Percentiles rank a stretch among this genome's conserved stretches.
These are phyloP conservation scores for Trichocladium antarcticum DNA, from an alignment of 495 filamentous ascomycete species.

Conservation along the genomic window DNA sequence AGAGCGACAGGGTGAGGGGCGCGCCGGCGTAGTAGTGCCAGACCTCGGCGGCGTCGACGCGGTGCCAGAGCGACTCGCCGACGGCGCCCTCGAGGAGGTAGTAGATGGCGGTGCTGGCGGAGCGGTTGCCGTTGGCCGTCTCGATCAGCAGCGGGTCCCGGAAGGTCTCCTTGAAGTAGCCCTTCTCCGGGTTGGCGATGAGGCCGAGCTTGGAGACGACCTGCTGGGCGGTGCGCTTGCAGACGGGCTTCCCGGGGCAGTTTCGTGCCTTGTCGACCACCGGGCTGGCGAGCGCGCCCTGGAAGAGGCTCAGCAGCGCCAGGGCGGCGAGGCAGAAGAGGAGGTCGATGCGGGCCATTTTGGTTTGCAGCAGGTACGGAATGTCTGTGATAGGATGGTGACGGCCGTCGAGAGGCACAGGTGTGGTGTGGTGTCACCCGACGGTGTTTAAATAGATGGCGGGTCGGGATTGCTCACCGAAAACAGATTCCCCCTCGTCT, in stretches of 20 bases:
- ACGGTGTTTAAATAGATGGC: no score
- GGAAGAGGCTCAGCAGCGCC: no score
- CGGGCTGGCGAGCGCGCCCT: no score
- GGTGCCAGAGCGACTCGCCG: constrained; percentile 36
- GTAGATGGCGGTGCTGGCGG: constrained; percentile 40
- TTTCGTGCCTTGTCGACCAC: no score
- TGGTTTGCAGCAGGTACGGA: no score
- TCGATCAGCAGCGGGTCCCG: constrained; percentile 19
- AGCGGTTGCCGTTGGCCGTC: constrained; percentile 20
- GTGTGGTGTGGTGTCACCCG: no score
- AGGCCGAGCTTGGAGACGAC: constrained; percentile 24
- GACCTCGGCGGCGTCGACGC: constrained; percentile 37
- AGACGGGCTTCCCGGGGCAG: background rate
- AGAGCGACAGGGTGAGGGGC: constrained; percentile 32
- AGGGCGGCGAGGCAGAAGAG: no score
- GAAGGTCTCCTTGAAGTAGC: constrained; percentile 40
- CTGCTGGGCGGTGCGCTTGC: background rate
- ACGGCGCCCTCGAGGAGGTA: constrained; percentile 37
- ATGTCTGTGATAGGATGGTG: no score
- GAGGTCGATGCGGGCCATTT: no score
- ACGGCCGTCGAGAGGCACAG: no score
- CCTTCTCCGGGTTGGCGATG: constrained; percentile 34
- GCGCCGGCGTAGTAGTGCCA: constrained; percentile 44
- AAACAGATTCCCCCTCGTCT: no score
- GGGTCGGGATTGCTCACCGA: no score